Conservation (phyloP, 352 stramenopile genomes). For the Halophytophthora polymorphica region DNA sequence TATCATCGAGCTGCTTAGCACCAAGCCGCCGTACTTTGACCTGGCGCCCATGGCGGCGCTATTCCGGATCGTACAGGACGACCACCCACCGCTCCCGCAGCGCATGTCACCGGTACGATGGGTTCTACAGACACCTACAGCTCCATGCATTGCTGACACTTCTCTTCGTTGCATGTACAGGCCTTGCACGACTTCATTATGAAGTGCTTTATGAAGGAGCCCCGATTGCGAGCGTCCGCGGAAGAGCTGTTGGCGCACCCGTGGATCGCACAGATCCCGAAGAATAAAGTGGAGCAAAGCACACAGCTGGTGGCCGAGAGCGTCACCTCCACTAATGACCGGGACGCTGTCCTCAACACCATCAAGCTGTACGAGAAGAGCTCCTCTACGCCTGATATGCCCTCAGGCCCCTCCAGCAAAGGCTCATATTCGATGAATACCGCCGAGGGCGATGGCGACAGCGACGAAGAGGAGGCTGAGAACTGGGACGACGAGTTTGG, state of each 20-base stretch:
- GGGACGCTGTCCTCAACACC: conserved; percentile 79
- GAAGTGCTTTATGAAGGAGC: conserved; percentile 93
- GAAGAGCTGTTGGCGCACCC: conserved; percentile 86
- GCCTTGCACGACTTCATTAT: conserved; percentile 91
- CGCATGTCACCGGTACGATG: conserved; percentile 74
- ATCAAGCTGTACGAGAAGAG: conserved; percentile 82
- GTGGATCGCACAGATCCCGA: conserved; percentile 89
- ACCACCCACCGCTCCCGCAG: conserved; percentile 88
- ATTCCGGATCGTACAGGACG: conserved; percentile 93
- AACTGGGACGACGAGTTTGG: conserved; percentile 87
- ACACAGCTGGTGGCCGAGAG: conserved; percentile 74
- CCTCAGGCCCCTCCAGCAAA: conserved; percentile 13
- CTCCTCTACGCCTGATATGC: conserved; percentile 29
- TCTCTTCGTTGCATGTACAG: conserved; percentile 16
- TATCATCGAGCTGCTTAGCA: conserved; percentile 93
- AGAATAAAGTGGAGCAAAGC: conserved; percentile 87
- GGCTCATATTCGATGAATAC: conserved; percentile 16
- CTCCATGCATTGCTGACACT: not conserved
- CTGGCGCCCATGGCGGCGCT: conserved; percentile 88
- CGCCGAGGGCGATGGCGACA: conserved; percentile 27
- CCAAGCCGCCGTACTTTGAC: conserved; percentile 93
- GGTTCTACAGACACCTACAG: not conserved
- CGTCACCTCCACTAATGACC: conserved; percentile 74
- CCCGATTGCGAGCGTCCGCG: conserved; percentile 70
- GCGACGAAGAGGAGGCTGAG: conserved; percentile 56